Base-by-base conservation (phyloP, 106 monocot species). In the Dendrobium catenatum region DNA sequence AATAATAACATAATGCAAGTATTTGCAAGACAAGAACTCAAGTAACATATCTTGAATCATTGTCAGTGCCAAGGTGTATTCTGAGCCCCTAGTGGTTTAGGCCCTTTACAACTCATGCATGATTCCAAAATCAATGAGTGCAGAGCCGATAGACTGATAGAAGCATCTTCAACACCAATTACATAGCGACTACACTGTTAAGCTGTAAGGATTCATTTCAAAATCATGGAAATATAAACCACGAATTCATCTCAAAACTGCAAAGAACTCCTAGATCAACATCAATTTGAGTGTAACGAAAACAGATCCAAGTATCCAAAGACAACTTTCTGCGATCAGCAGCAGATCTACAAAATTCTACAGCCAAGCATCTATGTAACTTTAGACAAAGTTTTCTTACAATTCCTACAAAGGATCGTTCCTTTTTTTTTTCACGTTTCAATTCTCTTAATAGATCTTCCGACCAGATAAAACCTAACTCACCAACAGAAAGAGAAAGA, bases 301-400 rank as follows among this genome's bases (percentile, higher is more conserved):
- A 1, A 19, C 2, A 72, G 13, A 72, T 40, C 27, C 72, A 72
- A 29, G 40, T 72, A 13, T 72, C 20, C 72, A 72, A 15, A 6
- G 37, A 40, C 11, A 72, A 33, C 64, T 66, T 72, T 40, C 72
- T 72, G 29, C 4, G 4, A 72, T 20, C 19, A 74, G 43, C 20
- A 20, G 74, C 43, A 74, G 19, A 44, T 43, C 26, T 74, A 74
- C 43, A 74, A 44, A 74, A 74, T 74, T 37, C 74, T 44, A 22
- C 20, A 19, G 13, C 6, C 18, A 70, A 70, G 8, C 70, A 20
- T 33, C 24, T 37, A 70, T 74, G 41, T 29, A 18, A 5, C 43
- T 74, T 13, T 43, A 74, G 43, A 42, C 11, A 74, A 24, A 74
- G 19, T 74, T 74, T n/a, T 44, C 42, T 40, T 72, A 37, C 29